Conservation (phyloP, 208 protist species). For the Acanthamoeba rhysodes region DNA sequence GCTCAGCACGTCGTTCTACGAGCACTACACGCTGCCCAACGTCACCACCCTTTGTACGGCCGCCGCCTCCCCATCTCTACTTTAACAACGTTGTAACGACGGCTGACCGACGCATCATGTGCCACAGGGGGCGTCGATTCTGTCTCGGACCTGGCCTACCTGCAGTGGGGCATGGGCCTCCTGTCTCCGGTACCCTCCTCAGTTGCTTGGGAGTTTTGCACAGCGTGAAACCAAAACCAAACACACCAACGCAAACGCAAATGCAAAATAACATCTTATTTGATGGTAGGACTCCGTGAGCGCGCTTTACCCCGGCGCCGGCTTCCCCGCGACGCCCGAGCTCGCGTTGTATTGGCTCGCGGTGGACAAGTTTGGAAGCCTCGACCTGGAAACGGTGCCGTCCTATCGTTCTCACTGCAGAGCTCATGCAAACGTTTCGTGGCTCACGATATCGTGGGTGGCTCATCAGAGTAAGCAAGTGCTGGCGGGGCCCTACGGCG, state of each 20-base stretch:
- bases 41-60: slow-evolving; percentile 4
- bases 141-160: slow-evolving; percentile 27
- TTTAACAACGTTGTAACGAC: background rate
- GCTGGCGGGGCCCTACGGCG: background rate
- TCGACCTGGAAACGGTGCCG: slow-evolving; percentile 5
- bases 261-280: no score
- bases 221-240: no score
- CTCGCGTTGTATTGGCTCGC: slow-evolving; percentile 25
- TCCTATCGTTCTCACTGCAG: background rate
- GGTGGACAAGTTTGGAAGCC: slow-evolving; percentile 10
- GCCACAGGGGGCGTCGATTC: background rate
- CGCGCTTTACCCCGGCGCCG: background rate
- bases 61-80: background rate
- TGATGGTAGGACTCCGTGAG: slow-evolving; percentile 19
- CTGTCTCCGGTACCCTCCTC: slow-evolving; percentile 12
- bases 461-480: slow-evolving; percentile 14
- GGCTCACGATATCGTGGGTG: background rate
- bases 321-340: slow-evolving; percentile 49
- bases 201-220: no score
- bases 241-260: no score
- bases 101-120: no score
- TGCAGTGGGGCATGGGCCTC: slow-evolving; percentile 42
- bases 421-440: background rate
- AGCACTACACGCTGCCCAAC: background rate
- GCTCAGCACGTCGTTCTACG: background rate